Evolutionary conservation across 1,139 yeast genomes (phyloP), one percentile per base, ranked within the genome.

Genomic region (Pneumocystis jirovecii): DNA sequence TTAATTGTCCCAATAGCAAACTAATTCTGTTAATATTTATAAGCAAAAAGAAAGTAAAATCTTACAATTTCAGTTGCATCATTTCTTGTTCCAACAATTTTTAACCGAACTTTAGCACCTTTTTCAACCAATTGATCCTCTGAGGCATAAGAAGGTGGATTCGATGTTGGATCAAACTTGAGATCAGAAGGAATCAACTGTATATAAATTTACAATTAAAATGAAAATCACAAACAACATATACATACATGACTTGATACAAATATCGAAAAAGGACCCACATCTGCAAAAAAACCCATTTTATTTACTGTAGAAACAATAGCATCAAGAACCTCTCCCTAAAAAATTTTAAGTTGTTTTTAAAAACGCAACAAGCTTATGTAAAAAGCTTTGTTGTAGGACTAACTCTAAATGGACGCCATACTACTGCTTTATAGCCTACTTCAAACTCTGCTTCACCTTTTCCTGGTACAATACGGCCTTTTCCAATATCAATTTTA

Each of bases 371-470:
- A 17, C 56, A 21, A 40, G 15, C n/a, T 40, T 17, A 17, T 29
- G 19, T 31, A 34, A 35, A 45, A 7, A 15, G 21, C 21, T 25
- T 25, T 34, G 12, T 15, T 50, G 6, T 35, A 8, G 37, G n/a
- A 29, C 71, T 59, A 62, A 72, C 76, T 76, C 91, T 93, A 78
- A 93, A 95, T 1, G 99, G 98, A 73, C 95, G 87, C 96, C 97
- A 93, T 44, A 93, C 97, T 68, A 93, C 93, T 0, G 99, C 99
- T 71, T 96, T 81, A 76, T 93, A 93, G 75, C 89, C 89, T 65
- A 95, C 98, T 72, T 89, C 96, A 72, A 95, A 93, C 76, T 91
- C 97, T 0, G 98, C 98, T 73, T 91, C 86, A 10, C 99, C 98
- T 66, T 81, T 82, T 15, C 93, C 86, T 1, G 98, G 96, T 64